These are phyloP conservation scores for Elongisporangium undulatum DNA, from an alignment of 352 stramenopile genomes.

Conservation along the genomic window DNA sequence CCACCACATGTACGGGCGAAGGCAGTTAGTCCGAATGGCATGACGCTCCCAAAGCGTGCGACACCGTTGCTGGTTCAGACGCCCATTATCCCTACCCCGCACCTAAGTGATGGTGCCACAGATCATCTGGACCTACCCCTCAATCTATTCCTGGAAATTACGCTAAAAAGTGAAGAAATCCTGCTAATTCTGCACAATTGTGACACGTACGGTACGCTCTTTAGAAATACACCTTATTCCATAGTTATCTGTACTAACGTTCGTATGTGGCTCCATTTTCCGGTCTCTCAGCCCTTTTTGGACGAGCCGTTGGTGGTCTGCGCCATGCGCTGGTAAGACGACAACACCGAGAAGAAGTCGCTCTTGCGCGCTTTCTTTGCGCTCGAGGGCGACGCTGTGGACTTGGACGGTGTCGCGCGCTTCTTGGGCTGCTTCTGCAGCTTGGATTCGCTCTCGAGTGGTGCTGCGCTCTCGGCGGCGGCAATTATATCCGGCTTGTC, in stretches of 20 bases:
- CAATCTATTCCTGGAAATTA: not conserved
- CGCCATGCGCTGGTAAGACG: conserved; percentile 63
- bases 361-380: conserved; percentile 39
- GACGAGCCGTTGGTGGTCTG: conserved; percentile 21
- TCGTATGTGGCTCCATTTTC: not conserved
- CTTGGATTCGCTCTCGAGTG: conserved; percentile 17
- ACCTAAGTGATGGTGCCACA: not conserved
- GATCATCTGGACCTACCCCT: not conserved
- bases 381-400: not conserved
- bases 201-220: not conserved
- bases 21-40: not conserved
- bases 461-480: conserved; percentile 27
- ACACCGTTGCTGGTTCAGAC: not conserved
- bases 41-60: not conserved
- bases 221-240: not conserved
- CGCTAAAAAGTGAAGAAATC: not conserved
- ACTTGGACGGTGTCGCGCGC: not conserved
- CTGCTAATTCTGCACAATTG: not conserved
- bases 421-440: conserved; percentile 11
- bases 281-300: not conserved
- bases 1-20: not conserved
- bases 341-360: conserved; percentile 63
- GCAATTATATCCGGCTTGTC: conserved; percentile 32
- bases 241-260: conserved; percentile 1
- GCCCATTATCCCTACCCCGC: not conserved